phyloP scores from a whole-genome alignment of 495 filamentous ascomycete genomes.

The Hyaloscypha bicolor region DNA sequence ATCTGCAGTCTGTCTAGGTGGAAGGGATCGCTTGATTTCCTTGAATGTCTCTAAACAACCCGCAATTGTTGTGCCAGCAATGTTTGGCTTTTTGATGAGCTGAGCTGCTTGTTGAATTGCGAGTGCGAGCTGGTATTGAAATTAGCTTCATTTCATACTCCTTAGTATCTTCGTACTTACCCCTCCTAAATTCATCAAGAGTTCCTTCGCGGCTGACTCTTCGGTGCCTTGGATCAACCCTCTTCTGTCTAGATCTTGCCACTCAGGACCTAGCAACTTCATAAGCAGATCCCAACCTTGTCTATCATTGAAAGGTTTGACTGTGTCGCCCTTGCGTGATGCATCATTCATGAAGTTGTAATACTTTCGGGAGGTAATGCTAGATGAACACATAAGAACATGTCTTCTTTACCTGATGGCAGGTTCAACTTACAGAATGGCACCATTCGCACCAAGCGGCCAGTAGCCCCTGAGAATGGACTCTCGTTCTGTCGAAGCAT shows the following conservation, averaged over 20 bases:
- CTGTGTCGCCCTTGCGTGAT: constrained; percentile 16
- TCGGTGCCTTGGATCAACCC: constrained; percentile 11
- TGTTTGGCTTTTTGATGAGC: constrained; percentile 4
- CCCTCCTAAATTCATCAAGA: constrained; percentile 16
- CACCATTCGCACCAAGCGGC: constrained; percentile 15
- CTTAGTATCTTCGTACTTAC: constrained; percentile 16
- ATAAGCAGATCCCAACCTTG: constrained; percentile 12
- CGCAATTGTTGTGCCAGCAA: constrained; percentile 14
- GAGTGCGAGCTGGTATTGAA: constrained; percentile 8
- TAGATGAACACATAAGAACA: constrained; percentile 19
- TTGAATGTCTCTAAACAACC: constrained; percentile 10
- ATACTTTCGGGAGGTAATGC: constrained; percentile 22
- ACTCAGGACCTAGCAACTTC: constrained; percentile 4
- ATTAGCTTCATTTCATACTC: constrained; percentile 11
- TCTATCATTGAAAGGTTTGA: constrained; percentile 5
- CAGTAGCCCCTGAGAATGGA: constrained; percentile 12
- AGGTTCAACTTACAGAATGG: constrained; percentile 3
- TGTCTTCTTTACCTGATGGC: constrained; percentile 16
- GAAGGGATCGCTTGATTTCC: constrained; percentile 5
- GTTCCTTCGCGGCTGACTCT: constrained; percentile 15
- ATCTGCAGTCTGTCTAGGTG: neutral
- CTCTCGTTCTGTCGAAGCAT: constrained; percentile 1
- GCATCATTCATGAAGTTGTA: constrained; percentile 24
- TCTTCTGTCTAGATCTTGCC: constrained; percentile 2
- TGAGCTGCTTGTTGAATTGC: constrained; percentile 17